Conservation (phyloP, 345 rosid species). For the Punica granatum region DNA sequence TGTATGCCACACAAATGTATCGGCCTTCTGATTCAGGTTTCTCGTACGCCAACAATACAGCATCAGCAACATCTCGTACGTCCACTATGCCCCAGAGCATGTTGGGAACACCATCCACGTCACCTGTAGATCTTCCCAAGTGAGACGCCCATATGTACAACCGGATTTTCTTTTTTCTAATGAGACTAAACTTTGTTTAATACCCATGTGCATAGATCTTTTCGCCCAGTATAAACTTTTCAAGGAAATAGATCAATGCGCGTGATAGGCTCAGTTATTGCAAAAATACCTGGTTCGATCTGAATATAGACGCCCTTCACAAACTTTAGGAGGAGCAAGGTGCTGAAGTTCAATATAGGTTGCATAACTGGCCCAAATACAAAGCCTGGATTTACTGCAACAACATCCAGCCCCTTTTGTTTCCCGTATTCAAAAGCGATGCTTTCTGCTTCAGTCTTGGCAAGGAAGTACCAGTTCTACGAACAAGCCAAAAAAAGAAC, state of each 20-base stretch:
- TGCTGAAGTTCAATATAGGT: constrained; percentile 44
- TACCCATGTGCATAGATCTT: no score
- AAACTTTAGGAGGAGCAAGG: constrained; percentile 38
- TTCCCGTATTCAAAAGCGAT: constrained; percentile 52
- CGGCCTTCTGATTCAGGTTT: constrained; percentile 9
- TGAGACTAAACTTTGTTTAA: no score
- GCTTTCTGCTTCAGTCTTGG: constrained; percentile 62
- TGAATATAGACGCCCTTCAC: constrained; percentile 29
- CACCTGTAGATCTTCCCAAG: not conserved
- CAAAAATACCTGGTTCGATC: not conserved
- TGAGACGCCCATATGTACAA: no score
- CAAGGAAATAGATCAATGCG: not conserved
- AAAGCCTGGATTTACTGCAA: constrained; percentile 45
- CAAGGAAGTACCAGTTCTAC: constrained; percentile 57
- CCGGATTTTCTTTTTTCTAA: no score
- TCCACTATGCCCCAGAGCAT: constrained; percentile 6
- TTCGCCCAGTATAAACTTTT: not conserved
- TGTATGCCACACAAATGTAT: constrained; percentile 16
- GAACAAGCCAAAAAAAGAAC: not conserved
- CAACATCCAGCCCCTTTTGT: constrained; percentile 43
- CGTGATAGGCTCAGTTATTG: not conserved
- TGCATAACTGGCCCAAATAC: constrained; percentile 55
- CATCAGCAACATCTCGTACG: constrained; percentile 15
- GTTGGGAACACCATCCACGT: constrained; percentile 2
- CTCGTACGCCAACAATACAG: constrained; percentile 12